A percentile compares a stretch with the other conserved stretches of the same genome.
Evolutionary conservation across 2,329 filamentous ascomycete species (phyloP).

Genomic region (Pseudocercospora musae): DNA sequence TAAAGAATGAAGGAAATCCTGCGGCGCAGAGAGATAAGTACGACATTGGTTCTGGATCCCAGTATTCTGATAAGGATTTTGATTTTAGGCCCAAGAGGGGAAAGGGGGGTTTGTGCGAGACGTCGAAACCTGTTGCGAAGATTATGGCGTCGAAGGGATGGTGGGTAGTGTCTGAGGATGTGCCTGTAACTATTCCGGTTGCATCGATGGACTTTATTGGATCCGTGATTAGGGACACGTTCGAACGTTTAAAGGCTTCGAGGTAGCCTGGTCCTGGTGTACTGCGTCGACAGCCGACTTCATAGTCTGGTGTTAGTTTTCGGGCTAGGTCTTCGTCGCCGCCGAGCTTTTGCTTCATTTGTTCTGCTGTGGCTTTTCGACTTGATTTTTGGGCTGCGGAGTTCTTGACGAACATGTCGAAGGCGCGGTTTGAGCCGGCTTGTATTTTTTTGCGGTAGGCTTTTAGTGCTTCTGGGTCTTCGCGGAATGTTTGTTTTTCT

Average conservation of each 20-base stretch:
- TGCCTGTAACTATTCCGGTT: slow-evolving; percentile 26
- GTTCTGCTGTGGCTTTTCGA: slow-evolving; percentile 23
- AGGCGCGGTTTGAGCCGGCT: slow-evolving; percentile 27
- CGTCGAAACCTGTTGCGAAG: slow-evolving; percentile 43
- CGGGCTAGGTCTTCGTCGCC: slow-evolving; percentile 56
- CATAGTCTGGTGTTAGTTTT: slow-evolving; percentile 59
- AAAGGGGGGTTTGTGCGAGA: slow-evolving; percentile 37
- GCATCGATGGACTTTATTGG: slow-evolving; percentile 25
- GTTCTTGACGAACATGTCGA: slow-evolving; percentile 52
- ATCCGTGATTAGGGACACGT: slow-evolving; percentile 30
- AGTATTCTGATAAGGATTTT: slow-evolving; percentile 24
- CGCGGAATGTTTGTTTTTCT: slow-evolving; percentile 32
- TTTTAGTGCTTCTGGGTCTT: slow-evolving; percentile 34
- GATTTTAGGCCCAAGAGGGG: slow-evolving; percentile 39
- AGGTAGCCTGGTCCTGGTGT: slow-evolving; percentile 49
- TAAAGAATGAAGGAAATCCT: slow-evolving; percentile 32
- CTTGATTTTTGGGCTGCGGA: slow-evolving; percentile 38
- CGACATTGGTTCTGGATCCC: slow-evolving; percentile 26
- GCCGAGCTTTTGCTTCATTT: slow-evolving; percentile 53
- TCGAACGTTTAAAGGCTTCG: slow-evolving; percentile 35
- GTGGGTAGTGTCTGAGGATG: slow-evolving; percentile 15
- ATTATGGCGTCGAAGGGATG: slow-evolving; percentile 19
- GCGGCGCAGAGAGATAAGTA: slow-evolving; percentile 30
- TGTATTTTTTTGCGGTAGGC: slow-evolving; percentile 38
- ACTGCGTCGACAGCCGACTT: slow-evolving; percentile 62